Evolutionary conservation across 2,329 filamentous ascomycete genomes (phyloP).

Genomic region (Fusarium nygamai): DNA sequence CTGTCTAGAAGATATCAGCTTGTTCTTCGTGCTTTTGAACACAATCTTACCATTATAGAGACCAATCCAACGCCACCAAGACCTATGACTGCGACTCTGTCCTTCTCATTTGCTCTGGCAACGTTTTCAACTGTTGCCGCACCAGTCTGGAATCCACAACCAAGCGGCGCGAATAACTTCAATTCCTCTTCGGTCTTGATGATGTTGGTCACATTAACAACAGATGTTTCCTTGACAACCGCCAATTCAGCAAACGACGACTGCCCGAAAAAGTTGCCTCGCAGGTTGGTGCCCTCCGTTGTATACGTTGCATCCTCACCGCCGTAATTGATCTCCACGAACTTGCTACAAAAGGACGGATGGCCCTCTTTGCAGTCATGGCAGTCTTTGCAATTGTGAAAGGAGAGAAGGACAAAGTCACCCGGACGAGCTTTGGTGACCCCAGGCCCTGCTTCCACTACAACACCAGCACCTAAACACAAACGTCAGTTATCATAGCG

Average conservation of each 20-base stretch:
- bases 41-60: neutral
- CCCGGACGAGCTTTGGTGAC: neutral
- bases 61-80: constrained; percentile 2
- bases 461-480: neutral
- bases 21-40: fast-evolving
- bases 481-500: neutral
- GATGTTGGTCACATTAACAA: neutral
- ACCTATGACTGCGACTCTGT: neutral
- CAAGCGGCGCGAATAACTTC: neutral
- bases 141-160: neutral
- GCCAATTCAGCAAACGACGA: neutral
- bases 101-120: neutral
- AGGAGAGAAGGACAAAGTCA: neutral
- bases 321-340: neutral
- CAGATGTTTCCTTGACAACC: neutral
- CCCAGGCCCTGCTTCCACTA: neutral
- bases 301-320: neutral
- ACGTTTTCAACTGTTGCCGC: neutral
- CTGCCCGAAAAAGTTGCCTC: neutral
- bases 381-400: neutral
- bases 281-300: neutral
- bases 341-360: neutral
- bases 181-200: neutral
- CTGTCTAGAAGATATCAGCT: neutral
- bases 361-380: neutral